phyloP scores from a whole-genome alignment of 2,329 filamentous ascomycete species.

The Malbranchea zuffiana region DNA sequence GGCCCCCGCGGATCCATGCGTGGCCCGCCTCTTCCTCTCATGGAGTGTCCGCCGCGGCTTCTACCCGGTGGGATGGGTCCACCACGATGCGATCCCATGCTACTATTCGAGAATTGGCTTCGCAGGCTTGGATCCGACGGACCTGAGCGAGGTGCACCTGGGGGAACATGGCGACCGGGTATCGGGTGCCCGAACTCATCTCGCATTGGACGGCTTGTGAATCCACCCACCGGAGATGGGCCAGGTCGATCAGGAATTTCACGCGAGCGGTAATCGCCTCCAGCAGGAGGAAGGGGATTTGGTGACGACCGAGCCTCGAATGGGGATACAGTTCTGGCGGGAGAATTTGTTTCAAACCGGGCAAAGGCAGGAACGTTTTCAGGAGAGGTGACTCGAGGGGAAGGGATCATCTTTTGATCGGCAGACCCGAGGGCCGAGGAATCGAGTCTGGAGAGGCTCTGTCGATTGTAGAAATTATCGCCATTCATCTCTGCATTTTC shows the following conservation, averaged over 20 bases:
- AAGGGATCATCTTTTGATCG: too few species aligned
- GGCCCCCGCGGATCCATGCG: slow-evolving; percentile 29
- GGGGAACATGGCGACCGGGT: slow-evolving; percentile 20
- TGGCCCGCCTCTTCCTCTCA: slow-evolving; percentile 33
- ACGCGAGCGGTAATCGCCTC: too few species aligned
- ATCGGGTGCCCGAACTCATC: neutral
- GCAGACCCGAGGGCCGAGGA: neutral
- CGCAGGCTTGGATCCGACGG: slow-evolving; percentile 36
- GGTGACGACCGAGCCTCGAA: too few species aligned
- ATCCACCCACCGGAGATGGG: neutral
- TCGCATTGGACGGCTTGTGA: neutral
- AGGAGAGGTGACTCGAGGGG: too few species aligned
- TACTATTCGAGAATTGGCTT: slow-evolving; percentile 39
- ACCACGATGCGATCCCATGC: slow-evolving; percentile 33
- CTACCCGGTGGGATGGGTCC: slow-evolving; percentile 39
- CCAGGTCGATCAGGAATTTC: too few species aligned
- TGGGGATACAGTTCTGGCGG: too few species aligned
- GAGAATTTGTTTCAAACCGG: too few species aligned
- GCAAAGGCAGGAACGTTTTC: too few species aligned
- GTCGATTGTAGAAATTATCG: slow-evolving; percentile 72
- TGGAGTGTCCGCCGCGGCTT: slow-evolving; percentile 46
- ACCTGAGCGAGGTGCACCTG: slow-evolving; percentile 24
- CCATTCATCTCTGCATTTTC: slow-evolving; percentile 97
- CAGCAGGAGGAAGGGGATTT: too few species aligned
- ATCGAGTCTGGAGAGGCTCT: slow-evolving; percentile 39